Evolutionary conservation across 2,329 filamentous ascomycete genomes (phyloP).

Genomic region (Fusarium aywerte): DNA sequence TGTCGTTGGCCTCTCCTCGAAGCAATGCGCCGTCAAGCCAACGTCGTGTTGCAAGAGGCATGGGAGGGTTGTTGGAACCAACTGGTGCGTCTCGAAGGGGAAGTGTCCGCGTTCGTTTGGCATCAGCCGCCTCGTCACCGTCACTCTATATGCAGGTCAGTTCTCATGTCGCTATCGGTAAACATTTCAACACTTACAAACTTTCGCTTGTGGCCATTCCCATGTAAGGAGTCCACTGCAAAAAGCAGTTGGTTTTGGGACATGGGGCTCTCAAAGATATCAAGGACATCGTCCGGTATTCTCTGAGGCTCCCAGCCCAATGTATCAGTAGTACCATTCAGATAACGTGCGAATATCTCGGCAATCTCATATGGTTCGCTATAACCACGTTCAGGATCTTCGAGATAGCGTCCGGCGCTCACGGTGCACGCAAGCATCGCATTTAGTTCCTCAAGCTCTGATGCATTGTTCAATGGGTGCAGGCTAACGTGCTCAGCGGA

Average conservation of each 20-base stretch:
- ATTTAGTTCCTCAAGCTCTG: constrained; percentile 60
- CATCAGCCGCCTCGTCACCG: constrained; percentile 50
- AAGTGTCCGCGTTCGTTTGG: constrained; percentile 47
- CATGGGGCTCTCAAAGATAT: constrained; percentile 58
- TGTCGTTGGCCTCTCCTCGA: constrained; percentile 19
- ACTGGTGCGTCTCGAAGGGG: constrained; percentile 33
- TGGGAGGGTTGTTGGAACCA: constrained; percentile 46
- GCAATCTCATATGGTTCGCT: constrained; percentile 60
- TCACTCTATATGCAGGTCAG: constrained; percentile 31
- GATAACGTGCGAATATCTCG: constrained; percentile 57
- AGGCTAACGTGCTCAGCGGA: constrained; percentile 67
- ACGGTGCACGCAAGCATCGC: constrained; percentile 55
- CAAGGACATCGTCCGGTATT: constrained; percentile 61
- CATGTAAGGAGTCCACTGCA: constrained; percentile 29
- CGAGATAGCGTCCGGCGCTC: constrained; percentile 53
- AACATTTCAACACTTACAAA: constrained; percentile 53
- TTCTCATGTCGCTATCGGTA: not conserved
- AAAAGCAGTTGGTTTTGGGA: constrained; percentile 47
- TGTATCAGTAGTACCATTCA: constrained; percentile 53
- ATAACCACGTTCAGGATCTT: constrained; percentile 54
- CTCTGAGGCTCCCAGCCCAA: constrained; percentile 60
- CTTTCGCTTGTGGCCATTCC: constrained; percentile 59
- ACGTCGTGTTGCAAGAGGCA: constrained; percentile 48
- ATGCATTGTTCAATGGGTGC: constrained; percentile 52
- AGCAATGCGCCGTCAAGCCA: constrained; percentile 44